Evolutionary conservation across 345 rosid genomes (phyloP), one percentile per base, ranked within the genome.

Genomic region (Melaleuca quinquenervia): DNA sequence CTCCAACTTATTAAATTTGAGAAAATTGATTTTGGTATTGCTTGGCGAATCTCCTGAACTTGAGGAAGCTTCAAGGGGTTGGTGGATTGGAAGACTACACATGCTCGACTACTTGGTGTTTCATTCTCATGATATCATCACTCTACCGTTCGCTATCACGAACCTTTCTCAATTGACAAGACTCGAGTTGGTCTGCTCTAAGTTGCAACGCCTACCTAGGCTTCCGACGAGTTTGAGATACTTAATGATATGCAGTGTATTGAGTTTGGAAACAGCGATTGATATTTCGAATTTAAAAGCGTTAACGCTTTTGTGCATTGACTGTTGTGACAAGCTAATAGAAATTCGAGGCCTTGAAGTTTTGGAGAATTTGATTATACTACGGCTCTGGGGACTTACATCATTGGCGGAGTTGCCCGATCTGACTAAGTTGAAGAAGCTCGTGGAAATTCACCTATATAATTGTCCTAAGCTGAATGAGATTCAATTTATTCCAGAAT

Each of bases 321-420:
- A n/a, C n/a, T n/a, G 0, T 6, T 6, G 20, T 60, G 10, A 14
- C 3, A 9, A 6, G 18, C 18, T 60, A 60, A n/a, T 1, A 1
- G 5, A 60, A 18, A n/a, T 60, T 27, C 4, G 6, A 60, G 41
- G 41, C 5, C 41, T 60, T 7, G 41, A 60, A 60, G 36, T 36
- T 15, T 60, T 60, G 74, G 20, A 60, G 36, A 60, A 27, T 0
- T 5, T 27, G 2, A 60, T 36, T 27, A 27, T 5, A 27, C 1
- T 60, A n/a, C 0, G 6, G 18, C 36, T 58, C 18, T 0, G 0
- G 3, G 1, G 2, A 3, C 4, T 1, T 13, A 8, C 16, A 60
- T 3, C 14, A n/a, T 27, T 60, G 74, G 41, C 1, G 1, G 27
- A 60, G 2, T 14, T 27, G 10, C 10, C 26, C 3, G 20, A 6